phyloP scores from a whole-genome alignment of 2,329 filamentous ascomycete genomes.

The Sarocladium strictum region DNA sequence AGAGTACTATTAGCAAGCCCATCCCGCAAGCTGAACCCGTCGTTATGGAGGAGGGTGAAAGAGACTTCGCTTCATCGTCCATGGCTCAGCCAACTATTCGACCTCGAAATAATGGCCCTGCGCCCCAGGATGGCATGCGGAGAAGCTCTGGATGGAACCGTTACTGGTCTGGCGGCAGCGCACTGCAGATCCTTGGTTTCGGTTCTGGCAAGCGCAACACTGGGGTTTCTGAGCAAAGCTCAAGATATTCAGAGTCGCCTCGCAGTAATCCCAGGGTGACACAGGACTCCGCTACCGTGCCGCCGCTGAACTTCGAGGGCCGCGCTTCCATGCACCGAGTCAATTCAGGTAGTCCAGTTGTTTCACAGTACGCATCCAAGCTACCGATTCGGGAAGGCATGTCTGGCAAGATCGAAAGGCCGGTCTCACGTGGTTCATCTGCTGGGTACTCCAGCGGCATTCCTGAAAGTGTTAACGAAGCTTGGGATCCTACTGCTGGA shows the following conservation, averaged over 20 bases:
- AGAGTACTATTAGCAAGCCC: constrained; percentile 56
- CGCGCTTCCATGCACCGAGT: constrained; percentile 60
- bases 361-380: constrained; percentile 51
- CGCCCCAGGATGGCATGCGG: constrained; percentile 37
- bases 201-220: constrained; percentile 45
- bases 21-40: constrained; percentile 42
- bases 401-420: constrained; percentile 55
- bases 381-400: constrained; percentile 51
- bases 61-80: neutral
- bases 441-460: constrained; percentile 59
- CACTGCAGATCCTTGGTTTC: constrained; percentile 59
- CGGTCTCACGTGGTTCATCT: constrained; percentile 42
- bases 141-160: constrained; percentile 71
- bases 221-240: constrained; percentile 49
- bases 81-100: constrained; percentile 20
- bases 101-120: constrained; percentile 23
- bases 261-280: constrained; percentile 41
- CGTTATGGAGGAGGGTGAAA: constrained; percentile 28
- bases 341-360: constrained; percentile 62
- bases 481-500: constrained; percentile 43
- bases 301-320: constrained; percentile 61
- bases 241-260: constrained; percentile 44
- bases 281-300: constrained; percentile 63
- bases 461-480: constrained; percentile 55
- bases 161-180: constrained; percentile 71